These are phyloP conservation scores for Leucocoprinus leucothites DNA, from an alignment of 768 basidiomycete genomes.

Conservation along the genomic window DNA sequence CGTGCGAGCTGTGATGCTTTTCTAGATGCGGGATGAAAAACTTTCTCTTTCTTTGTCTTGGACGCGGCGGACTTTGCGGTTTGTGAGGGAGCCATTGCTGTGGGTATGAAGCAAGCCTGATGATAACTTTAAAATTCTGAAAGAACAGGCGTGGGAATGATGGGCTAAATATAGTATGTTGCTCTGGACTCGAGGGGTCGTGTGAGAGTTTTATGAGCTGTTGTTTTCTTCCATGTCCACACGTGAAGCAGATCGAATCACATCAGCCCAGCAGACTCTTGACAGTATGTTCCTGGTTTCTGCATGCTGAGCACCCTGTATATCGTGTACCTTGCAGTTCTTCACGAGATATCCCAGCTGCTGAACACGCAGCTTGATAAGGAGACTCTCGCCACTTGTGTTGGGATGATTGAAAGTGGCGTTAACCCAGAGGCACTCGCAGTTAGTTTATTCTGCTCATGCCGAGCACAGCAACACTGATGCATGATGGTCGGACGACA, in stretches of 20 bases:
- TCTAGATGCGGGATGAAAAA: slow-evolving; percentile 80
- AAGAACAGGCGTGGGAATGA: slow-evolving; percentile 23
- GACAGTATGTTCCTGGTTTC: slow-evolving; percentile 48
- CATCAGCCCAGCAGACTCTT: slow-evolving; percentile 65
- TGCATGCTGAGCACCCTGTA: background rate
- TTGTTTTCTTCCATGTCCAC: slow-evolving; percentile 32
- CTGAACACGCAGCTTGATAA: slow-evolving; percentile 87
- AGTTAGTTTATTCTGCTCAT: slow-evolving; percentile 37
- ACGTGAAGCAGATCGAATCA: slow-evolving; percentile 56
- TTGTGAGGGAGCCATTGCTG: slow-evolving; percentile 36
- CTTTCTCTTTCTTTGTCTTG: slow-evolving; percentile 63
- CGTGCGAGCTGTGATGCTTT: slow-evolving; percentile 78
- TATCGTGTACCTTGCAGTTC: slow-evolving; percentile 43
- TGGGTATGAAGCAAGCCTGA: slow-evolving; percentile 1
- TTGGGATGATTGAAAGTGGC: slow-evolving; percentile 89
- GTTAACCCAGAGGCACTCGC: slow-evolving; percentile 92
- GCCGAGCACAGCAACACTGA: slow-evolving; percentile 1
- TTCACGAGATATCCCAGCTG: slow-evolving; percentile 85
- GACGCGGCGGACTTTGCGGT: slow-evolving; percentile 27
- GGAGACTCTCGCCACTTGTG: slow-evolving; percentile 88
- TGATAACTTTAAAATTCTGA: background rate
- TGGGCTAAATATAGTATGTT: background rate
- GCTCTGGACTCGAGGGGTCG: background rate
- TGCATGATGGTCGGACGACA: slow-evolving; percentile 25
- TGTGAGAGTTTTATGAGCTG: background rate